Conservation (phyloP, 805 yeast species). For the Jamesozyma lodderae region DNA sequence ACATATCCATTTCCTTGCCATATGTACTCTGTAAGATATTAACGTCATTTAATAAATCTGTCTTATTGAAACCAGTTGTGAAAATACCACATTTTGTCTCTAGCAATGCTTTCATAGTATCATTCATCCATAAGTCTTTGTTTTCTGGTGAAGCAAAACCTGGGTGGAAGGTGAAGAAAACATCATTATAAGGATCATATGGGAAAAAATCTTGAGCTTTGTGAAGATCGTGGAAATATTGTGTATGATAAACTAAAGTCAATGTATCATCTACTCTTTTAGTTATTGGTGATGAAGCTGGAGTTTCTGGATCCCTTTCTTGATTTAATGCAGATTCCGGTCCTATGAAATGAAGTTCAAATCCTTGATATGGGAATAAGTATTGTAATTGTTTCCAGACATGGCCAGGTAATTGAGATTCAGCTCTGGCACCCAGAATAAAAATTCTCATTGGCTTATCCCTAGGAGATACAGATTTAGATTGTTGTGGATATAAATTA, state of each 20-base stretch:
- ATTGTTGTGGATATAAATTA: constrained; percentile 62
- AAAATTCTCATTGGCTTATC: constrained; percentile 88
- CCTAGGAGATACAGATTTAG: constrained; percentile 35
- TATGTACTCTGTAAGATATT: constrained; percentile 59
- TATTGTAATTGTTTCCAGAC: constrained; percentile 92
- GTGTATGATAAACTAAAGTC: constrained; percentile 78
- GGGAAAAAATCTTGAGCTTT: constrained; percentile 95
- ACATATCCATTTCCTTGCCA: constrained; percentile 68
- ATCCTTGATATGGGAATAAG: constrained; percentile 70
- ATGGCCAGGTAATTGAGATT: constrained; percentile 86
- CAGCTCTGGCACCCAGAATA: constrained; percentile 87
- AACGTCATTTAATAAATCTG: constrained; percentile 63
- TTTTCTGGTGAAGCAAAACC: constrained; percentile 82
- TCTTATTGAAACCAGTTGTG: constrained; percentile 81
- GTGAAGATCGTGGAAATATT: constrained; percentile 84
- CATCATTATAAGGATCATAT: constrained; percentile 92
- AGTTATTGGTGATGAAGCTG: constrained; percentile 40
- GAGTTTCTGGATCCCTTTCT: constrained; percentile 29
- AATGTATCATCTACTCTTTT: constrained; percentile 68
- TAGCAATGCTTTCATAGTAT: constrained; percentile 74
- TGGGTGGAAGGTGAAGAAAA: constrained; percentile 91
- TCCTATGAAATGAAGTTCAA: constrained; percentile 89
- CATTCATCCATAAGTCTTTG: constrained; percentile 81
- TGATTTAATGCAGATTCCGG: constrained; percentile 79
- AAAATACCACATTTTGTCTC: constrained; percentile 92